Conservation (phyloP, 1,139 yeast genomes). For the Meyerozyma guilliermondii region DNA sequence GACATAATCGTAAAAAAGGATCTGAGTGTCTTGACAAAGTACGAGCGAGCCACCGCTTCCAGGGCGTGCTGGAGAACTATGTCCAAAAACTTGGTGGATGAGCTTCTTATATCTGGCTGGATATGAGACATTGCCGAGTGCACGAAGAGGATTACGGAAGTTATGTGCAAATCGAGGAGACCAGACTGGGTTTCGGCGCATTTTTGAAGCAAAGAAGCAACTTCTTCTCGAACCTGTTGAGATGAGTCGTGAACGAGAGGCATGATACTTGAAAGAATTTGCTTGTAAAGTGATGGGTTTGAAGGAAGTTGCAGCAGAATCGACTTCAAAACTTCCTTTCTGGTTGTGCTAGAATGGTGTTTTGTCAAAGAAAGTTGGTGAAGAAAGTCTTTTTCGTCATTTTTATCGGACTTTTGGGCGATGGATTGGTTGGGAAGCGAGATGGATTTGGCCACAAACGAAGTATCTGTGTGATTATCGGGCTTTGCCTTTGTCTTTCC, state of each 20-base stretch:
- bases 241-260: slow-evolving; percentile 63
- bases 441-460: slow-evolving; percentile 73
- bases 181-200: slow-evolving; percentile 49
- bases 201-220: slow-evolving; percentile 47
- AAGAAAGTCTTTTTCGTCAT: slow-evolving; percentile 42
- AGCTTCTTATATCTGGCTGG: slow-evolving; percentile 63
- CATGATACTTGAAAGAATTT: slow-evolving; percentile 49
- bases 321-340: slow-evolving; percentile 64
- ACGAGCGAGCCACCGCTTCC: slow-evolving; percentile 47
- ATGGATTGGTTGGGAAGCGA: slow-evolving; percentile 56
- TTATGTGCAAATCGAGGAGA: slow-evolving; percentile 62
- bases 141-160: slow-evolving; percentile 66
- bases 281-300: slow-evolving; percentile 51
- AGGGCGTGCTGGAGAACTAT: slow-evolving; percentile 46
- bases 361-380: slow-evolving; percentile 64
- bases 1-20: slow-evolving; percentile 55
- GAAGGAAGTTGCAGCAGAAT: slow-evolving; percentile 45
- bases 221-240: slow-evolving; percentile 56
- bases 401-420: slow-evolving; percentile 17
- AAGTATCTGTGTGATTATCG: slow-evolving; percentile 76
- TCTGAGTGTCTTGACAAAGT: slow-evolving; percentile 56
- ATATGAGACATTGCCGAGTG: slow-evolving; percentile 95
- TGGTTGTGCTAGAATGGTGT: slow-evolving; percentile 71
- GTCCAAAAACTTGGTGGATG: slow-evolving; percentile 59
- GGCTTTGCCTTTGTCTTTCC: slow-evolving; percentile 77